phyloP scores from a whole-genome alignment of 2,329 filamentous ascomycete species.

The Neoarthrinium moseri region DNA sequence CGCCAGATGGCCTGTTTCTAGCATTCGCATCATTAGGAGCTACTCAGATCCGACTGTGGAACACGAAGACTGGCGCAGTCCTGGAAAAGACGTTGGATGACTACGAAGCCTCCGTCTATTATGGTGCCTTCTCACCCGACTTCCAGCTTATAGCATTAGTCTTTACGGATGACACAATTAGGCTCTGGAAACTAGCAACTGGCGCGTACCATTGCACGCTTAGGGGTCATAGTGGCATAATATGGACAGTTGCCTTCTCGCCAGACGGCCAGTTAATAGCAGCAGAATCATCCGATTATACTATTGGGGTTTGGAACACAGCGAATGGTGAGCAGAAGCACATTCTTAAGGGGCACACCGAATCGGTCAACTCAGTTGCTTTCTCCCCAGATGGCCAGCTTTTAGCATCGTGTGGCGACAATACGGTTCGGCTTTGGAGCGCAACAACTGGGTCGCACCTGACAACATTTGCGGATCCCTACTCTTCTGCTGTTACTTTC shows the following conservation, averaged over 20 bases:
- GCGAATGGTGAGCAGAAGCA: background rate
- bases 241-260: conserved; percentile 14
- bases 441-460: background rate
- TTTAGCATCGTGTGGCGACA: conserved; percentile 11
- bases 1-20: conserved; percentile 9
- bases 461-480: background rate
- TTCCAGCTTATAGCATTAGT: conserved; percentile 6
- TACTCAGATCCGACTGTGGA: too few relatives aligned
- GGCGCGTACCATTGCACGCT: conserved; percentile 12
- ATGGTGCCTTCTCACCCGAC: conserved; percentile 11
- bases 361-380: conserved; percentile 1
- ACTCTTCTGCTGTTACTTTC: too few relatives aligned
- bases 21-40: too few relatives aligned
- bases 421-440: conserved; percentile 13
- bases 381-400: conserved; percentile 8
- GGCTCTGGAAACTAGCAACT: conserved; percentile 2
- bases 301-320: conserved; percentile 11
- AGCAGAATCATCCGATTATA: conserved; percentile 14
- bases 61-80: too few relatives aligned
- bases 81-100: conserved; percentile 9
- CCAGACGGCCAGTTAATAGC: conserved; percentile 18
- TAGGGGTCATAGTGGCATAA: conserved; percentile 9
- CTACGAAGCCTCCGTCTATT: background rate
- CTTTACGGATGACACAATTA: background rate
- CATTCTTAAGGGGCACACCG: background rate